Percentiles rank a stretch among this genome's conserved stretches.
These are phyloP conservation scores for Lachnellula suecica DNA, from an alignment of 2,329 filamentous ascomycete species.

Conservation along the genomic window DNA sequence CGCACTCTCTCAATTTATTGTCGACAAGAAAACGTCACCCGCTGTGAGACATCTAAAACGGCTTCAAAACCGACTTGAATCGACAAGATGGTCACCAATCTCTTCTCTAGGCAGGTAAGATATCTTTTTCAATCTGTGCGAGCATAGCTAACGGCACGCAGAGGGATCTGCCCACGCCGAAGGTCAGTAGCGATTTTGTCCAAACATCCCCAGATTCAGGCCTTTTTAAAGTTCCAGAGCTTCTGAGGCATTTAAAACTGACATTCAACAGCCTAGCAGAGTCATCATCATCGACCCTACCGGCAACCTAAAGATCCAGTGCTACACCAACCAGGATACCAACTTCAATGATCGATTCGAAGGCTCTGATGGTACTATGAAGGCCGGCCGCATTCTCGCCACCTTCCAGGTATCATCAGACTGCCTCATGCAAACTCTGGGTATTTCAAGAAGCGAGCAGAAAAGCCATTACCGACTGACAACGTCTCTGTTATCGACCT, in stretches of 20 bases:
- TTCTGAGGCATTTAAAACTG: too few species aligned
- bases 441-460: neutral
- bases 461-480: too few species aligned
- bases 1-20: neutral
- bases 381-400: neutral
- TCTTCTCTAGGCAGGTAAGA: too few species aligned
- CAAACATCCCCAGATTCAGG: neutral
- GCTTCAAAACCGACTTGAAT: too few species aligned
- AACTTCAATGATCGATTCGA: neutral
- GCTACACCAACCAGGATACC: neutral
- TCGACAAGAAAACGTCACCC: too few species aligned
- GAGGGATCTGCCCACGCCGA: too few species aligned
- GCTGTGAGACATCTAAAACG: too few species aligned
- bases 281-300: neutral
- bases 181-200: neutral
- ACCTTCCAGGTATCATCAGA: neutral
- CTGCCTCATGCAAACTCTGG: neutral
- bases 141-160: too few species aligned
- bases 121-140: too few species aligned
- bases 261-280: neutral
- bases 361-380: neutral
- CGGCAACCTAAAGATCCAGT: neutral
- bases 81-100: too few species aligned
- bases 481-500: too few species aligned
- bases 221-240: neutral